phyloP scores from a whole-genome alignment of 2,329 filamentous ascomycete species.

The Herpotrichia juniperi region DNA sequence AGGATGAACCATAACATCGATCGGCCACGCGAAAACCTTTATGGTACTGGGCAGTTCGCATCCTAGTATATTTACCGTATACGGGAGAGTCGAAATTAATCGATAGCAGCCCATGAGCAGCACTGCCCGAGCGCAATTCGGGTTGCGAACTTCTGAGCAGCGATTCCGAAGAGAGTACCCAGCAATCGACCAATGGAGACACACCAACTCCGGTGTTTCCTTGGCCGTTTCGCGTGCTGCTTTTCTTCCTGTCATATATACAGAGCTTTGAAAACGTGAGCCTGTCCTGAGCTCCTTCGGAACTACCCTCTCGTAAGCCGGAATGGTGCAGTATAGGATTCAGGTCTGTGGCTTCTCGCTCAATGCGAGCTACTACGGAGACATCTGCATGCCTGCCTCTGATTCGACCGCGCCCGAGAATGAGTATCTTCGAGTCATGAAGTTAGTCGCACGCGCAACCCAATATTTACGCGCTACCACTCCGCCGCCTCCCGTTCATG shows the following conservation, averaged over 20 bases:
- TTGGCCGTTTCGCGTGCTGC: neutral
- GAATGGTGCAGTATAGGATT: neutral
- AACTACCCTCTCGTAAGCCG: neutral
- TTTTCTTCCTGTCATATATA: neutral
- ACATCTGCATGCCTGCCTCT: conserved; percentile 6
- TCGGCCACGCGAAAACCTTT: neutral
- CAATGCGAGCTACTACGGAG: neutral
- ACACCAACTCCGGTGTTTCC: neutral
- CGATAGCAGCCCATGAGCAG: neutral
- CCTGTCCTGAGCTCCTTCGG: neutral
- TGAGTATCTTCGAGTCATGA: conserved; percentile 11
- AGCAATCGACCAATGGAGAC: neutral
- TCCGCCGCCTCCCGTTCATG: conserved; percentile 7
- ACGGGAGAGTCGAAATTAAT: neutral
- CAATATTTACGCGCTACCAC: conserved; percentile 4
- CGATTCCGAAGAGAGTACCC: neutral
- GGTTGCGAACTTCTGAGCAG: neutral
- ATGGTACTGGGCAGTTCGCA: neutral
- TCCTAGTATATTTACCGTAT: neutral
- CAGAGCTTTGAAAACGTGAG: neutral
- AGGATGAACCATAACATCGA: neutral
- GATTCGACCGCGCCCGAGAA: conserved; percentile 13
- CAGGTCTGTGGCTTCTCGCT: neutral
- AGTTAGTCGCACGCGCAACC: conserved; percentile 1
- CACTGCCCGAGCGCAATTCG: conserved; percentile 5